Evolutionary conservation across 371 early-diverging fungal species (phyloP).

Genomic region (Choanephora cucurbitarum): DNA sequence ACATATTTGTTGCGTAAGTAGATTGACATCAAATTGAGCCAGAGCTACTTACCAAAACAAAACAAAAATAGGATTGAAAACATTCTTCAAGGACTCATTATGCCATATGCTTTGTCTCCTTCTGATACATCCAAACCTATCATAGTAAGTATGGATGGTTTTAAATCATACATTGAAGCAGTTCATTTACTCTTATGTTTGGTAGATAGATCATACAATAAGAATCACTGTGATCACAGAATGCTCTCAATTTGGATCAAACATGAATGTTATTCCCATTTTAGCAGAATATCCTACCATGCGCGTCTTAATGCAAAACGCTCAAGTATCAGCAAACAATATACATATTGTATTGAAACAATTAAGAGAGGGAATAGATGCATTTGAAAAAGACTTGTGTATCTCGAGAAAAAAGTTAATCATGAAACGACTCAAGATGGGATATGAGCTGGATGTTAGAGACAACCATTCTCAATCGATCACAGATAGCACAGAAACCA

Average conservation of each 20-base stretch:
- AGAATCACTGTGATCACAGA: constrained; percentile 79
- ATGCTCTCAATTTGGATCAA: constrained; percentile 68
- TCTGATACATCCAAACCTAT: constrained; percentile 8
- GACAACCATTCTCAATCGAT: constrained; percentile 37
- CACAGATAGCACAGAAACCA: constrained; percentile 15
- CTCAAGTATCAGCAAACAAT: constrained; percentile 54
- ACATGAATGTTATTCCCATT: constrained; percentile 56
- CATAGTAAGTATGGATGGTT: constrained; percentile 8
- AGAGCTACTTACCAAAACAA: constrained; percentile 10
- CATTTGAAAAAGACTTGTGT: constrained; percentile 63
- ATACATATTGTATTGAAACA: constrained; percentile 48
- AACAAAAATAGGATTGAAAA: constrained; percentile 30
- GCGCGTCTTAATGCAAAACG: constrained; percentile 69
- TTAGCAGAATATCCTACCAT: constrained; percentile 64
- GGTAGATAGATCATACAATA: constrained; percentile 60
- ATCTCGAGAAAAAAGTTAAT: constrained; percentile 53
- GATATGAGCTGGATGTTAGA: constrained; percentile 58
- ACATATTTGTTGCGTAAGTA: constrained; percentile 55
- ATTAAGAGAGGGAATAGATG: constrained; percentile 53
- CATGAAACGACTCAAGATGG: constrained; percentile 38
- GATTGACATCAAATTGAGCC: constrained; percentile 4
- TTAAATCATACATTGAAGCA: not conserved
- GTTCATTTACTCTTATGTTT: not conserved
- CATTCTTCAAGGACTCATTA: constrained; percentile 31
- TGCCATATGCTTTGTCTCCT: constrained; percentile 30